These are phyloP conservation scores for Penicillium silybi DNA, from an alignment of 495 filamentous ascomycete genomes.

Conservation along the genomic window DNA sequence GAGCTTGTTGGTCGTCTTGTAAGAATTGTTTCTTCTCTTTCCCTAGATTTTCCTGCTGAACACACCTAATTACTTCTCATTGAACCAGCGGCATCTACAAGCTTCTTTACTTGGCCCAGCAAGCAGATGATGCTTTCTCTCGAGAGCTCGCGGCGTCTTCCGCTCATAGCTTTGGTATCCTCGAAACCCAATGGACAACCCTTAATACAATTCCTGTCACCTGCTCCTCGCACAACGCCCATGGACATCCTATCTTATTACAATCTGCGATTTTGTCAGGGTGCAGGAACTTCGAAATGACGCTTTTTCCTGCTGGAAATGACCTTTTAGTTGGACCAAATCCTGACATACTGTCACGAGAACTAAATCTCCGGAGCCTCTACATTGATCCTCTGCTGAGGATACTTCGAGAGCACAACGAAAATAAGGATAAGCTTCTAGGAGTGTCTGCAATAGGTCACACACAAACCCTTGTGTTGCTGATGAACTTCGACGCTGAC, in stretches of 20 bases:
- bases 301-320: conserved; percentile 60
- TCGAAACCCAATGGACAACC: neutral
- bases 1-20: neutral
- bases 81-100: neutral
- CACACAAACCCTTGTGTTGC: conserved; percentile 23
- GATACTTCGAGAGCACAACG: conserved; percentile 13
- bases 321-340: conserved; percentile 51
- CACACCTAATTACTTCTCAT: neutral
- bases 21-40: neutral
- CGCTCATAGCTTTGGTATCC: neutral
- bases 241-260: conserved; percentile 54
- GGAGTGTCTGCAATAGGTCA: conserved; percentile 56
- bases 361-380: conserved; percentile 43
- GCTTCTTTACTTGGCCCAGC: neutral
- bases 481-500: conserved; percentile 44
- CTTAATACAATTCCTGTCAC: conserved; percentile 7
- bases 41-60: neutral
- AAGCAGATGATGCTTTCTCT: neutral
- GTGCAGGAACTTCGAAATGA: conserved; percentile 68
- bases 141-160: neutral
- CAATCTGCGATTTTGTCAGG: conserved; percentile 47
- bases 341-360: neutral
- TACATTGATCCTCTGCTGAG: conserved; percentile 63
- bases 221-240: conserved; percentile 68
- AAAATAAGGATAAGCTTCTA: conserved; percentile 10